Percentiles rank a stretch among this genome's conserved stretches.
phyloP scores from a whole-genome alignment of 2,329 filamentous ascomycete genomes.

The Tolypocladium nubicola region DNA sequence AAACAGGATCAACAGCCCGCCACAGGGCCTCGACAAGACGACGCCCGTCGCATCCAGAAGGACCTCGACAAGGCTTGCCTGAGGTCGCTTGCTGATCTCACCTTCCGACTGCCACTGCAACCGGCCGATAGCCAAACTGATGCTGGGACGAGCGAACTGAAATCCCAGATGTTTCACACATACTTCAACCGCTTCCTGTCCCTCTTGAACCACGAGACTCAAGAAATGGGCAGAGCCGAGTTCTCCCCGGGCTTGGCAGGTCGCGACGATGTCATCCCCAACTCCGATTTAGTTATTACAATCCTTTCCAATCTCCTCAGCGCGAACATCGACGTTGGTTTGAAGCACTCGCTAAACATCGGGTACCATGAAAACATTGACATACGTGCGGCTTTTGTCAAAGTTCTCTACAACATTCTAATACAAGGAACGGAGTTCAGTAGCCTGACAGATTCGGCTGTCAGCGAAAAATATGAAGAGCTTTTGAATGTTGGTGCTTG shows the following conservation, averaged over 20 bases:
- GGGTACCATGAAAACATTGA: slow-evolving; percentile 62
- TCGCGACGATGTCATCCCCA: slow-evolving; percentile 44
- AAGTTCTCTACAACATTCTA: slow-evolving; percentile 59
- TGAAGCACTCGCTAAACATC: slow-evolving; percentile 60
- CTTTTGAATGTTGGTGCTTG: slow-evolving; percentile 36
- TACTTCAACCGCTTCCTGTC: slow-evolving; percentile 63
- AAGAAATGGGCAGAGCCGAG: slow-evolving; percentile 24
- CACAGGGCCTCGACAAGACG: slow-evolving; percentile 40
- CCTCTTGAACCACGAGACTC: slow-evolving; percentile 47
- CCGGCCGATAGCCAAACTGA: slow-evolving; percentile 55
- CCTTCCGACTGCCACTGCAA: slow-evolving; percentile 55
- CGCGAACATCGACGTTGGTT: slow-evolving; percentile 60
- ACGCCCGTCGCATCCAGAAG: slow-evolving; percentile 45
- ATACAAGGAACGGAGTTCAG: slow-evolving; percentile 64
- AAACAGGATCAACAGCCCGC: slow-evolving; percentile 27
- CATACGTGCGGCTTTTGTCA: slow-evolving; percentile 59
- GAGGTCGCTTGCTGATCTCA: slow-evolving; percentile 53
- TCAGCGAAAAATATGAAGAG: slow-evolving; percentile 59
- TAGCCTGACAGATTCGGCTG: slow-evolving; percentile 54
- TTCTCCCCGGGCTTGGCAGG: slow-evolving; percentile 20
- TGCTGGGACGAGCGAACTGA: slow-evolving; percentile 55
- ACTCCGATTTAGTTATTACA: slow-evolving; percentile 53
- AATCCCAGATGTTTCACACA: slow-evolving; percentile 60
- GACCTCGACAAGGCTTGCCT: slow-evolving; percentile 58
- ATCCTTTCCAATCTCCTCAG: slow-evolving; percentile 60